phyloP scores from a whole-genome alignment of 176 grass and related monocot genomes.

The Zea luxurians region DNA sequence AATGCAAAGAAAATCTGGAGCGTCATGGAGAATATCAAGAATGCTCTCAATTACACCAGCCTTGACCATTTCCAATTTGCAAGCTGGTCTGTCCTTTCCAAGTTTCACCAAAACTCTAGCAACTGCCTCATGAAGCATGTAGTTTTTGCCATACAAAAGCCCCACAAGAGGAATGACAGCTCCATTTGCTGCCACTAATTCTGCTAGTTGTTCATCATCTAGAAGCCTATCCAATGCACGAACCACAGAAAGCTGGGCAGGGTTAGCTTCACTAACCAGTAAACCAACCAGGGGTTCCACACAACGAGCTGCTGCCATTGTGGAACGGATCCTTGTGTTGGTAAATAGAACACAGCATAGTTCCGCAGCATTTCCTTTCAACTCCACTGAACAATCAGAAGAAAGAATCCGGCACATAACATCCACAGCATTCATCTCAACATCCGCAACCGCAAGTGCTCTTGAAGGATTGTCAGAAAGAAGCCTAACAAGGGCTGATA shows the following conservation, averaged over 20 bases:
- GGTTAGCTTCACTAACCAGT: constrained; percentile 75
- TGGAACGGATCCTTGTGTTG: constrained; percentile 97
- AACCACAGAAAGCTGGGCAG: constrained; percentile 92
- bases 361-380: constrained; percentile 97
- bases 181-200: constrained; percentile 88
- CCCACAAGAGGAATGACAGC: constrained; percentile 84
- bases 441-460: constrained; percentile 85
- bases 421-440: constrained; percentile 97
- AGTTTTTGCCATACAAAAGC: constrained; percentile 92
- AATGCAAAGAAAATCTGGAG: constrained; percentile 92
- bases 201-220: constrained; percentile 94
- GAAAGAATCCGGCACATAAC: constrained; percentile 91
- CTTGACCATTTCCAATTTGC: constrained; percentile 99
- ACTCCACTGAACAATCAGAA: constrained; percentile 80
- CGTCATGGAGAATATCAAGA: constrained; percentile 90
- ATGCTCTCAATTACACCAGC: constrained; percentile 94
- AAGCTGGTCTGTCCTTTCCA: constrained; percentile 88
- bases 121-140: constrained; percentile 83
- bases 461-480: constrained; percentile 92
- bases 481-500: constrained; percentile 91
- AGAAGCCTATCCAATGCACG: constrained; percentile 93
- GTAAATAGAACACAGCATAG: constrained; percentile 91
- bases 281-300: constrained; percentile 90
- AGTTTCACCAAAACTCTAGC: constrained; percentile 92
- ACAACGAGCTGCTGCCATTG: constrained; percentile 82